Percentiles rank a stretch among this genome's conserved stretches.
phyloP scores from a whole-genome alignment of 352 stramenopile species.

The Phytophthora pistaciae region DNA sequence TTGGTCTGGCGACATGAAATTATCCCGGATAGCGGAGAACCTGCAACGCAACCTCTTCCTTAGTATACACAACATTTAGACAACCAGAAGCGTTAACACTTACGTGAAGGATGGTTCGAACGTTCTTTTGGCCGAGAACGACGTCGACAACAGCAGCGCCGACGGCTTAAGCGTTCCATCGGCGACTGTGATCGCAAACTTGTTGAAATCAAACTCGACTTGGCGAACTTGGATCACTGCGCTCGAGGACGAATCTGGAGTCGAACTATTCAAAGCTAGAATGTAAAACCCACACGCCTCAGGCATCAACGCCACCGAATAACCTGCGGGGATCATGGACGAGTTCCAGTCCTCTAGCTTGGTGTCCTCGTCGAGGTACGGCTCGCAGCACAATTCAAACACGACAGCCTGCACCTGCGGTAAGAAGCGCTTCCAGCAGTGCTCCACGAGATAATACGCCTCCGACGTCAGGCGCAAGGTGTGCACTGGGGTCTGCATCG shows the following conservation, averaged over 20 bases:
- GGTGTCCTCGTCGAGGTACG: slow-evolving; percentile 52
- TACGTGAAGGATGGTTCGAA: slow-evolving; percentile 59
- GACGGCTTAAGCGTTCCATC: slow-evolving; percentile 62
- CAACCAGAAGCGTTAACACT: slow-evolving; percentile 1
- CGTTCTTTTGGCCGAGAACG: slow-evolving; percentile 46
- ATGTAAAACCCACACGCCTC: slow-evolving; percentile 65
- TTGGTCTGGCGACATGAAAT: slow-evolving; percentile 61
- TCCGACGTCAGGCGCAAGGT: slow-evolving; percentile 42
- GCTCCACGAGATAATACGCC: slow-evolving; percentile 48
- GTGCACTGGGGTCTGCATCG: slow-evolving; percentile 50
- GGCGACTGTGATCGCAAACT: slow-evolving; percentile 51
- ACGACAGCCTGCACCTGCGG: slow-evolving; percentile 68
- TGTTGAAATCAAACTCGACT: slow-evolving; percentile 72
- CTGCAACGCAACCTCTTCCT: slow-evolving; percentile 19
- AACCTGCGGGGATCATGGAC: slow-evolving; percentile 26
- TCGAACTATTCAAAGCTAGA: slow-evolving; percentile 33
- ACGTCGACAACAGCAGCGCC: slow-evolving; percentile 52
- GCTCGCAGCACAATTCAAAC: slow-evolving; percentile 66
- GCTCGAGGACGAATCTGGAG: not conserved
- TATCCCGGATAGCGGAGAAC: slow-evolving; percentile 64
- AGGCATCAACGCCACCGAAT: slow-evolving; percentile 46
- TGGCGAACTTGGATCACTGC: slow-evolving; percentile 49
- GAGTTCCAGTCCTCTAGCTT: slow-evolving; percentile 54
- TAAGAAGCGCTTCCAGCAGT: slow-evolving; percentile 67
- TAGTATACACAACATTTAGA: not conserved